A percentile compares a stretch with the other conserved stretches of the same genome.
These are phyloP conservation scores for Tetracladium marchalianum DNA, from an alignment of 495 filamentous ascomycete species.

Conservation along the genomic window DNA sequence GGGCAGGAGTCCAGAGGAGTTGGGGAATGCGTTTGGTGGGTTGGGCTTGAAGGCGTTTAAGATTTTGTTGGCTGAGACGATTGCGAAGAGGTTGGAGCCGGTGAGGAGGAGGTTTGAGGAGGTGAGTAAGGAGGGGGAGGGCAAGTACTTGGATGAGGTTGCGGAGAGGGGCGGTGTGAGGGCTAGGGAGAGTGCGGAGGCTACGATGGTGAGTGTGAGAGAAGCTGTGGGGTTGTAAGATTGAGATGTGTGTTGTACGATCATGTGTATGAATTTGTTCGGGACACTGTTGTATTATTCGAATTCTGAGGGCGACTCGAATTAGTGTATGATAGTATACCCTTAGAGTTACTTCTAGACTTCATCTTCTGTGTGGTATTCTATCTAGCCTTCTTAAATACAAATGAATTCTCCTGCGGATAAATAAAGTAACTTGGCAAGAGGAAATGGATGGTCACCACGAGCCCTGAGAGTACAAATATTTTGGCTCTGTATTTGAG, in stretches of 20 bases:
- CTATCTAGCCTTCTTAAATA: no score
- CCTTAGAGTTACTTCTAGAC: no score
- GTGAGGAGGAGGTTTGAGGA: slow-evolving; percentile 54
- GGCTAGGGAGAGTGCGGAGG: slow-evolving; percentile 53
- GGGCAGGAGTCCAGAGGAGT: slow-evolving; percentile 34
- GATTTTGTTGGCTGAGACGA: slow-evolving; percentile 40
- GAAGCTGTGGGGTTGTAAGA: slow-evolving; percentile 47
- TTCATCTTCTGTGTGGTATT: no score
- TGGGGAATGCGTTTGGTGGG: slow-evolving; percentile 42
- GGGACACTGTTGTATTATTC: not conserved
- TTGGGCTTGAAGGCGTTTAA: slow-evolving; percentile 57
- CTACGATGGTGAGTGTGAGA: slow-evolving; percentile 57
- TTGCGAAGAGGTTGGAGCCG: slow-evolving; percentile 42
- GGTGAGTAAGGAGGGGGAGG: slow-evolving; percentile 35
- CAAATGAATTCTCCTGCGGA: no score
- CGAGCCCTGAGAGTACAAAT: no score
- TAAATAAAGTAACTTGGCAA: no score
- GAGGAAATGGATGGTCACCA: no score
- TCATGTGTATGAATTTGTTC: not conserved
- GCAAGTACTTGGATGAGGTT: slow-evolving; percentile 46
- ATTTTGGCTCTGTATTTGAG: no score
- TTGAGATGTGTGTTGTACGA: not conserved
- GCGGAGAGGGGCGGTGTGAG: slow-evolving; percentile 46
- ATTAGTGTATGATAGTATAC: no score
- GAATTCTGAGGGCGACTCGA: no score